Conservation (phyloP, 768 basidiomycete genomes). For the Suillus clintonianus region DNA sequence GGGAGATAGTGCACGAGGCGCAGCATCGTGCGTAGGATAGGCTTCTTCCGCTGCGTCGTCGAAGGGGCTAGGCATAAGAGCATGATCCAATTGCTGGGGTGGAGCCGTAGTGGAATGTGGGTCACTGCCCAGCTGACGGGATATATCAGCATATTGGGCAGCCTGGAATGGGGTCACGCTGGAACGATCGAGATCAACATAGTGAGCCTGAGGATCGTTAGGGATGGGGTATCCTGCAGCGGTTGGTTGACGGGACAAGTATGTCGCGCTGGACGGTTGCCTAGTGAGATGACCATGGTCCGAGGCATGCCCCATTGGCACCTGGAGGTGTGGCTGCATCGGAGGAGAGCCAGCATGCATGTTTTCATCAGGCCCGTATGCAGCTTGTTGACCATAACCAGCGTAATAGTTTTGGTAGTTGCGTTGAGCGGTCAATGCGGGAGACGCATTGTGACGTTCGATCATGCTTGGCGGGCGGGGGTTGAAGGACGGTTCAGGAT, state of each 20-base stretch:
- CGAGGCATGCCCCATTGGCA: slow-evolving; percentile 18
- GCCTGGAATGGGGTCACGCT: slow-evolving; percentile 79
- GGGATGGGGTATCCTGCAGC: slow-evolving; percentile 9
- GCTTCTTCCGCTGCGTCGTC: slow-evolving; percentile 18
- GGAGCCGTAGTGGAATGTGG: slow-evolving; percentile 22
- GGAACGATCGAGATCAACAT: slow-evolving; percentile 65
- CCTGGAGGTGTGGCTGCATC: slow-evolving; percentile 23
- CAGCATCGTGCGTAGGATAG: neutral
- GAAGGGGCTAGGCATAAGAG: slow-evolving; percentile 30
- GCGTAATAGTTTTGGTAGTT: slow-evolving; percentile 26
- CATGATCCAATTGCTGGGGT: slow-evolving; percentile 21
- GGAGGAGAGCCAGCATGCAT: slow-evolving; percentile 12
- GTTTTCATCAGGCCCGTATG: slow-evolving; percentile 18
- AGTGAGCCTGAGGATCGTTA: slow-evolving; percentile 41
- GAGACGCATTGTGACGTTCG: slow-evolving; percentile 44
- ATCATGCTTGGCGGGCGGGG: slow-evolving; percentile 69
- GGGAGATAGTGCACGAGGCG: slow-evolving; percentile 36
- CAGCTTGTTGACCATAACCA: slow-evolving; percentile 24
- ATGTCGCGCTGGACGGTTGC: slow-evolving; percentile 23
- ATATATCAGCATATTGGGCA: slow-evolving; percentile 72
- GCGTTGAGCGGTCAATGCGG: slow-evolving; percentile 25
- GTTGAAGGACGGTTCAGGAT: slow-evolving; percentile 46
- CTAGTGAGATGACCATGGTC: slow-evolving; percentile 24
- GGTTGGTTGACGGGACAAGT: slow-evolving; percentile 22
- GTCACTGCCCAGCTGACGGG: slow-evolving; percentile 48